Evolutionary conservation across 169 alveolate species (phyloP), one percentile per base, ranked within the genome.

Genomic region (Plasmodium relictum): DNA sequence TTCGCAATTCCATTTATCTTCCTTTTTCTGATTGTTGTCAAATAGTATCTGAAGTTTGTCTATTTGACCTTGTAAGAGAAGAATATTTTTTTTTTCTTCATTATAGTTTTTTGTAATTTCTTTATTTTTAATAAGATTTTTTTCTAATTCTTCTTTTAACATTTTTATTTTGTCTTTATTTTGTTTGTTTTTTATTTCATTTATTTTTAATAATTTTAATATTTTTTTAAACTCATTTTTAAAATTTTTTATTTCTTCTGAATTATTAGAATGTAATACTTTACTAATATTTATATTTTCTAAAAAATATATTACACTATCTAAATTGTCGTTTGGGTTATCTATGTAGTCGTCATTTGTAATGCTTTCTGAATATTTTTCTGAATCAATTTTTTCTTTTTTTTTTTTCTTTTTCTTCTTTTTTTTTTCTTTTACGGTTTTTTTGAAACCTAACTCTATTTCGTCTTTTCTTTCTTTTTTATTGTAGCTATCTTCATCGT

Each of bases 11-110:
- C 89, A 78, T 22, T 22, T 78, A 59, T 78, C 76, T 26, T 78
- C 89, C 42, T 78, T 78, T 59, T 78, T 78, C 45, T 78, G 89
- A 56, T 78, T 78, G 42, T 58, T 78, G 48, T 78, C 89, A 78
- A 78, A 78, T 10, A 78, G 37, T 61, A 31, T 4, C 20, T 78
- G 89, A 31, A 78, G 41, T 14, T 78, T 63, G 22, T 78, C 89
- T 22, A 70, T 63, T n/a, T 78, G 71, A 26, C 58, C 70, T 7
- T 78, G 89, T 3, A 78, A 41, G 12, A 78, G 31, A 9, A 26
- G 37, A 18, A 78, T 65, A 50, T 63, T 78, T 24, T 78, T 63
- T 50, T 78, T 63, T 48, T 65, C 70, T 50, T 78, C 89, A 63
- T 78, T 78, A 56, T 78, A 78, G 8, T 72, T 48, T 44, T 78